A percentile compares a stretch with the other conserved stretches of the same genome.
These are phyloP conservation scores for Mentha longifolia DNA, from an alignment of 257 asterid genomes.

Conservation along the genomic window DNA sequence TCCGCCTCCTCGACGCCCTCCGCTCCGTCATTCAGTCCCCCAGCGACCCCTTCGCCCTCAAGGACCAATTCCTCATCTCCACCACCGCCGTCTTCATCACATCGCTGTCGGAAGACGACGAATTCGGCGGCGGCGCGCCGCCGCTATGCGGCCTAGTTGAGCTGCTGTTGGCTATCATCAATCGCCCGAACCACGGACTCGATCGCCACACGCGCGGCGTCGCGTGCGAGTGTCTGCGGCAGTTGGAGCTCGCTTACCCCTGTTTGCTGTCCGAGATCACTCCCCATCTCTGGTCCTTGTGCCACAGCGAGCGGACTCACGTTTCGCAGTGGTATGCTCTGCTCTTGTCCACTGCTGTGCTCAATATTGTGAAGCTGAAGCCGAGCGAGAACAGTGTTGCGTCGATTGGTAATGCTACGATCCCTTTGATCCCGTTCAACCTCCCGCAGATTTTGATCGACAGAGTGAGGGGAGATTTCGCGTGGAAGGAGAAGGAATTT, in stretches of 20 bases:
- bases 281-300: constrained; percentile 73
- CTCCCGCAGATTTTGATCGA: constrained; percentile 60
- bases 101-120: constrained; percentile 22
- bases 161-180: constrained; percentile 74
- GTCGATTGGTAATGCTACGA: constrained; percentile 53
- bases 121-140: constrained; percentile 11
- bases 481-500: constrained; percentile 56
- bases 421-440: constrained; percentile 74
- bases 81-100: constrained; percentile 64
- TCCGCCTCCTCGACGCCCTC: constrained; percentile 68
- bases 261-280: constrained; percentile 72
- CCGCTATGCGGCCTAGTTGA: constrained; percentile 59
- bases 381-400: constrained; percentile 42
- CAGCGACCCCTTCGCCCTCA: constrained; percentile 66
- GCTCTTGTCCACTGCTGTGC: constrained; percentile 55
- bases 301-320: constrained; percentile 89
- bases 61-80: constrained; percentile 80
- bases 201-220: constrained; percentile 84
- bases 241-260: constrained; percentile 81
- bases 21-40: constrained; percentile 74
- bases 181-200: constrained; percentile 85
- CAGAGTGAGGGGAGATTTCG: constrained; percentile 42
- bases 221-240: constrained; percentile 91
- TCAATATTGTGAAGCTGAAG: constrained; percentile 57
- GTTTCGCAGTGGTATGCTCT: constrained; percentile 73